Evolutionary conservation across 257 asterid species (phyloP), one percentile per base, ranked within the genome.

Genomic region (Jacaranda copaia): DNA sequence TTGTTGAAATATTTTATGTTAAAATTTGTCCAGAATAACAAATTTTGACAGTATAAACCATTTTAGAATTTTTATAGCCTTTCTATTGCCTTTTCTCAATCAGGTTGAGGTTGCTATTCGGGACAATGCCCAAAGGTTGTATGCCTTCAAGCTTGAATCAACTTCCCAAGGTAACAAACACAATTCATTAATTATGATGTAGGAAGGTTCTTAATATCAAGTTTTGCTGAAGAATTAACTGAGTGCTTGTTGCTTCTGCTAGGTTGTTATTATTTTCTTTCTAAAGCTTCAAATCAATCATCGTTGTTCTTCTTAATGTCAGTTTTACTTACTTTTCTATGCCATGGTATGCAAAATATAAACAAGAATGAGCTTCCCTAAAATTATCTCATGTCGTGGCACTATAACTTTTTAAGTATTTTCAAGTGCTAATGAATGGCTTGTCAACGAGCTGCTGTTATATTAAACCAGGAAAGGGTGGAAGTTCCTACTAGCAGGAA

Each of bases 81-180:
- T 70, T 39, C 42, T 20, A 73, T 49, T 74, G 38, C 78, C 69
- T 81, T 66, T 11, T 79, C 55, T 83, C 40, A 75, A 58, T 82
- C 77, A 96, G 99, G 96, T 96, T 49, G 99, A 93, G 84, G 92
- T 96, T 86, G 99, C 98, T 61, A 77, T 96, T 52, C 89, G 99
- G 59, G 99, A 96, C 84, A 89, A 82, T 84, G 99, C 98, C 4
- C 97, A 96, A 82, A 85, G 97, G 67, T 82, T 96, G 79, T 96
- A 91, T 77, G 91, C 88, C 45, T 72, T 79, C 87, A 90, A 87
- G 87, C 96, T 96, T 63, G 80, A 82, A 68, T 78, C 94, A 56
- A 69, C 91, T 80, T 88, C 91, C 65, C 90, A 78, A 84, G 99
- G 99, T 96, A 93, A 70, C 53, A 48, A 58, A 19, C 62, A 13